phyloP scores from a whole-genome alignment of 176 grass and related monocot genomes.

The Musa troglodytarum region DNA sequence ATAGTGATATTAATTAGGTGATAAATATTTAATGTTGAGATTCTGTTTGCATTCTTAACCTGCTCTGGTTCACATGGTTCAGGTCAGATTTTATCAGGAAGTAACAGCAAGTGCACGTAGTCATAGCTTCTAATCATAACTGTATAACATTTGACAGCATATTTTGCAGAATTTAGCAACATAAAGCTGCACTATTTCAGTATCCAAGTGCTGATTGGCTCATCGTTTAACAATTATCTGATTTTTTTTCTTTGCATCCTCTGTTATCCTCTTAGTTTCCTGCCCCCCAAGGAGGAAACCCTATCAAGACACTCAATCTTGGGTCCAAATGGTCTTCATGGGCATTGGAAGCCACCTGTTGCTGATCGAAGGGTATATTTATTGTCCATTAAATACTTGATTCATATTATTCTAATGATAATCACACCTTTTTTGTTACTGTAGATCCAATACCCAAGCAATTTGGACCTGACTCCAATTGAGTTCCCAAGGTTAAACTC shows the following conservation, averaged over 20 bases:
- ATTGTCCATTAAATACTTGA: conserved; percentile 2
- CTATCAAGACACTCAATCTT: conserved; percentile 40
- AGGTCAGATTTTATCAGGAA: no score
- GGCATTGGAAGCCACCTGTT: conserved; percentile 36
- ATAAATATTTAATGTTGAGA: no score
- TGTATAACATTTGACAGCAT: background rate
- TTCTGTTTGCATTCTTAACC: no score
- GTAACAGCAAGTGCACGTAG: no score
- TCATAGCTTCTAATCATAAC: no score
- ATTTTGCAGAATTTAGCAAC: background rate
- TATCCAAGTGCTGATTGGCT: background rate
- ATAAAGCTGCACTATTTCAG: background rate
- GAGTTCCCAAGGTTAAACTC: conserved; percentile 33
- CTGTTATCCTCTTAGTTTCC: conserved; percentile 23
- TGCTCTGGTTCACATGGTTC: no score
- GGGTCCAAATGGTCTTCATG: conserved; percentile 44
- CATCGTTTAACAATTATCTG: background rate
- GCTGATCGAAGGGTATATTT: conserved; percentile 29
- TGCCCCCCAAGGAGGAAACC: conserved; percentile 32
- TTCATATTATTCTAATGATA: background rate
- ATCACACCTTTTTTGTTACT: conserved; percentile 5
- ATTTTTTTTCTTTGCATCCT: background rate
- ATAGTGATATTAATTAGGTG: no score
- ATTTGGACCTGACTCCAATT: conserved; percentile 44
- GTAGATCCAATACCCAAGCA: conserved; percentile 47